Evolutionary conservation across 495 filamentous ascomycete genomes (phyloP), one percentile per base, ranked within the genome.

Genomic region (Penicillium ucsense): DNA sequence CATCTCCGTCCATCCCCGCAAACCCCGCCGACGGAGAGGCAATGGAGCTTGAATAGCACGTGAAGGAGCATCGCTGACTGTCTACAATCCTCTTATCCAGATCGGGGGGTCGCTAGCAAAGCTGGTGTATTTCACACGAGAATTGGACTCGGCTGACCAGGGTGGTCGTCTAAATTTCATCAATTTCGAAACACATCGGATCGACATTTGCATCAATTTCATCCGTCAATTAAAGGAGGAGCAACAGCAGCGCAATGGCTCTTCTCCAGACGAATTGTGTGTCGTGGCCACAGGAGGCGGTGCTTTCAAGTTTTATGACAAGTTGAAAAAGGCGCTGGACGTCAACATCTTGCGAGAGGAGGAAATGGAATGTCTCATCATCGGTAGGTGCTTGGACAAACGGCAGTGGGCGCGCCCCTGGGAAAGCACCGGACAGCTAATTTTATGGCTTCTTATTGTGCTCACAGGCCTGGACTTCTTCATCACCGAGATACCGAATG

Each of bases 301-400:
- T 8, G 88, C 92, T 4, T 97, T 84, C 72, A 95, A 95, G 61
- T 97, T 81, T 67, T 95, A 97, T 60, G 89, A 96, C 58, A 83
- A 80, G 67, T 84, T 97, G 53, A 83, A 82, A 58, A 77, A 88
- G 36, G 77, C 79, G 3, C 69, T 98, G 32, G 83, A 84, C 4
- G 84, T 96, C 10, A 84, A 95, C 55, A 89, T 98, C 38, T 65
- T 91, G 49, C 74, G 88, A 27, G 94, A 97, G 63, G 92, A 98
- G 57, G 92, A 98, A 66, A 98, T 98, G 94, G 88, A 95, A 66
- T 98, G 92, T 65, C 70, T 98, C 43, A 98, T 98, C 54, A 92
- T 89, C 45, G 90, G 88, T 88, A 65, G 39, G 43, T 39, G 31
- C 20, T 38, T 34, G 9, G 28, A 31, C 38, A 45, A 28, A 30